Evolutionary conservation across 768 basidiomycete species (phyloP), one percentile per base, ranked within the genome.

Genomic region (Tylopilus intermedius): DNA sequence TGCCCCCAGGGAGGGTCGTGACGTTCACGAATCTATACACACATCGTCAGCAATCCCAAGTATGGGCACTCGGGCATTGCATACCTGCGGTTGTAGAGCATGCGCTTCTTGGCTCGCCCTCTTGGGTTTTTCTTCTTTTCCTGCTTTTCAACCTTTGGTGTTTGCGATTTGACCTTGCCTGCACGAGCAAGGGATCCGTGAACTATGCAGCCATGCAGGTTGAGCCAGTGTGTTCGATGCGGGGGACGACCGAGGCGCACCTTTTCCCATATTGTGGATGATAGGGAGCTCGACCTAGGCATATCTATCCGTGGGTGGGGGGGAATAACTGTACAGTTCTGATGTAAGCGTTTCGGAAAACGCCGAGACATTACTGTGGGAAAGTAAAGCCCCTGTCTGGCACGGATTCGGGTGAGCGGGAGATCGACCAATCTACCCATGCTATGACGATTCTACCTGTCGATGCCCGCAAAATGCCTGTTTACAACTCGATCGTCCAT

Each of bases 121-220:
- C 88, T 95, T 52, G 92, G 92, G 37, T 77, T 84, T 86, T 97
- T 97, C 88, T 94, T 94, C 88, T 96, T 97, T 79, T 97, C 95
- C 79, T 95, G 92, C 73, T 87, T 84, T 68, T 96, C 95, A 69
- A 96, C 95, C 78, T 97, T 97, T 67, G 94, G 94, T 67, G 88
- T 90, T 77, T 94, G 92, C 64, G 90, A 91, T 79, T 93, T 96
- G 81, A 97, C 95, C 84, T 98, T 97, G 74, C 94, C 94, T 72
- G 94, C 94, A 81, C 94, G 94, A 77, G 94, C 94, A 78, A 95
- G 93, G 72, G 94, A 97, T 73, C 94, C 94, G 88, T 97, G 94
- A 78, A 95, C 94, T 93, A 27, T 39, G 14, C 1, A 0, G 7
- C 1, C n/a, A 47, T 27, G 26, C 30, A 4, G 5, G 45, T n/a